Evolutionary conservation across 2,329 filamentous ascomycete species (phyloP).

Genomic region (Fusarium piperis): DNA sequence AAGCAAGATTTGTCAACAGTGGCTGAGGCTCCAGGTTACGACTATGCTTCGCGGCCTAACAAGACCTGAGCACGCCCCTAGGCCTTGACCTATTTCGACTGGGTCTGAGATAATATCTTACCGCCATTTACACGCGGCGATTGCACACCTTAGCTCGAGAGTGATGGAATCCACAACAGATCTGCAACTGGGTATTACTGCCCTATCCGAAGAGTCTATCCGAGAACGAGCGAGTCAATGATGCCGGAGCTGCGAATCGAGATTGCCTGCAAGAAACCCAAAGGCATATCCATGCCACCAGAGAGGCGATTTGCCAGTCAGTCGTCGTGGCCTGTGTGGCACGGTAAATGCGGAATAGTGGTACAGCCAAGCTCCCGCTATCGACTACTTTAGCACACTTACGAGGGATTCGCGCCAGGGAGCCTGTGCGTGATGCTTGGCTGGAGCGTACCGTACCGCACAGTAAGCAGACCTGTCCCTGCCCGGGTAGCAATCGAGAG

Average conservation of each 20-base stretch:
- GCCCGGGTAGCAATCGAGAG: neutral
- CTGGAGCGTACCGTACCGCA: neutral
- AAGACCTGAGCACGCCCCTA: neutral
- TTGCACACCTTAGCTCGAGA: neutral
- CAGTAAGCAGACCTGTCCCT: neutral
- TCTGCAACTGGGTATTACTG: neutral
- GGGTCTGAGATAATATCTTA: conserved; percentile 13
- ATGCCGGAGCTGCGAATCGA: neutral
- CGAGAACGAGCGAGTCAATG: neutral
- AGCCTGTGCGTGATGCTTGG: conserved; percentile 7
- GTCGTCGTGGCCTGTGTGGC: neutral
- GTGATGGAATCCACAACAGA: neutral
- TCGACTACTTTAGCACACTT: neutral
- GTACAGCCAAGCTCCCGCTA: conserved; percentile 15
- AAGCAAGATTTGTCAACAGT: neutral
- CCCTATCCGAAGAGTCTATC: neutral
- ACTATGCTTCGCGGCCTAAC: neutral
- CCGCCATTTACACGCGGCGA: conserved; percentile 1
- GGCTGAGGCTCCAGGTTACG: conserved; percentile 10
- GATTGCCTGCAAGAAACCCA: neutral
- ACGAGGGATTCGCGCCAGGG: neutral
- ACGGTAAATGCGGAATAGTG: conserved; percentile 7
- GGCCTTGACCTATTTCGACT: neutral
- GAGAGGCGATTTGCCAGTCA: neutral
- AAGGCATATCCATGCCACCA: neutral